phyloP scores from a whole-genome alignment of 306 rosid species.

The Hippophae tibetana region DNA sequence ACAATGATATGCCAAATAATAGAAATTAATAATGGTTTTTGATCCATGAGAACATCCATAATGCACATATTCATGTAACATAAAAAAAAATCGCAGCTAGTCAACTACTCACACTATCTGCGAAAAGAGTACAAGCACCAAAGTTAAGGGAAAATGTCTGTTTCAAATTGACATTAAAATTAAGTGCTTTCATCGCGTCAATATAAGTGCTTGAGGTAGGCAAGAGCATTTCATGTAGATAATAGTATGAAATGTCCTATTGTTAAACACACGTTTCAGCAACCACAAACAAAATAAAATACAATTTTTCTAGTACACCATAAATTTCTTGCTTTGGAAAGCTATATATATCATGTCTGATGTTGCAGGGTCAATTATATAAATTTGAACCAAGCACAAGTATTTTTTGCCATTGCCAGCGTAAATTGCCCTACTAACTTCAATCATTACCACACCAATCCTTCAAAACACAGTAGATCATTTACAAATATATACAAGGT shows the following conservation, averaged over 20 bases:
- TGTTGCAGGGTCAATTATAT: no score
- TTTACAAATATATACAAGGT: no score
- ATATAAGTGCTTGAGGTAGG: neutral
- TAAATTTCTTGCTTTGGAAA: neutral
- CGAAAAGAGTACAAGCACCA: neutral
- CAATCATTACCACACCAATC: no score
- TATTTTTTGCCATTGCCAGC: no score
- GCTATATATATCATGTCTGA: neutral
- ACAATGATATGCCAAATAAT: no score
- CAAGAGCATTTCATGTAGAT: neutral
- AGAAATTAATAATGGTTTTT: neutral
- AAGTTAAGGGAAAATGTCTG: constrained; percentile 4
- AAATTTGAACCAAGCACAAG: no score
- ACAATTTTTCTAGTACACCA: neutral
- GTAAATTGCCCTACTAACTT: no score
- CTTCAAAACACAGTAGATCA: no score
- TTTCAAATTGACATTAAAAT: neutral
- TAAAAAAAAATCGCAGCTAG: constrained; percentile 7
- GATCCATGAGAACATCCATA: neutral
- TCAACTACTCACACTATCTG: neutral
- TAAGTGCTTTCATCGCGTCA: neutral
- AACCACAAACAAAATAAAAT: neutral
- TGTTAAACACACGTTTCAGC: neutral
- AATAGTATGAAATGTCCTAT: neutral
- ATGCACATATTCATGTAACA: neutral